Evolutionary conservation across 148 eudicot genomes (phyloP).

Genomic region (Limonium bicolor): DNA sequence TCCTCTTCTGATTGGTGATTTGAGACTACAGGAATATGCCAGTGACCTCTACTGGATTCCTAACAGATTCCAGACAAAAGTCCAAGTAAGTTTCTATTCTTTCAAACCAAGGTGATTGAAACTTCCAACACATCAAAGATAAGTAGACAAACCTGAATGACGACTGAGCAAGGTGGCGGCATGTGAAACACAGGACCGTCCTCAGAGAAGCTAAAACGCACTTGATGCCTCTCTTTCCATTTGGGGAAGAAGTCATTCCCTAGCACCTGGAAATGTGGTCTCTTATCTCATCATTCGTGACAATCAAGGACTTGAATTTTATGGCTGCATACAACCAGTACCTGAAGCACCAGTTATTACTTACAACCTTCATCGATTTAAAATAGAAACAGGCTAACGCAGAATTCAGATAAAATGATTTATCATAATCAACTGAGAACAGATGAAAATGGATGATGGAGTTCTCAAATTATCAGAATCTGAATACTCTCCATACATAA

Average conservation of each 20-base stretch:
- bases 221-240: constrained; percentile 99
- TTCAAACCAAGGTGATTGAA: background rate
- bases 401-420: too few species aligned
- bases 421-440: too few species aligned
- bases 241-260: constrained; percentile 87
- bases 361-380: too few species aligned
- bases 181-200: constrained; percentile 61
- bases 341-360: constrained; percentile 40
- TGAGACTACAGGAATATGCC: constrained; percentile 87
- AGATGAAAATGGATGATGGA: too few species aligned
- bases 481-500: background rate
- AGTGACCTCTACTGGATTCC: constrained; percentile 77
- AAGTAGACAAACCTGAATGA: constrained; percentile 53
- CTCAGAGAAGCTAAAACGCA: constrained; percentile 64
- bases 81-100: background rate
- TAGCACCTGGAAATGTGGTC: constrained; percentile 76
- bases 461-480: too few species aligned
- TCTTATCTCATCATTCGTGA: constrained; percentile 92
- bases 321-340: constrained; percentile 96
- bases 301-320: constrained; percentile 57
- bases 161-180: constrained; percentile 91
- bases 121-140: background rate
- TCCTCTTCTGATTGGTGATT: constrained; percentile 48
- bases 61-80: constrained; percentile 18
- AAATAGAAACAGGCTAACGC: too few species aligned